Percentiles rank a stretch among this genome's conserved stretches.
These are phyloP conservation scores for Ustilago esculenta DNA, from an alignment of 1,284 basidiomycete genomes.

Conservation along the genomic window DNA sequence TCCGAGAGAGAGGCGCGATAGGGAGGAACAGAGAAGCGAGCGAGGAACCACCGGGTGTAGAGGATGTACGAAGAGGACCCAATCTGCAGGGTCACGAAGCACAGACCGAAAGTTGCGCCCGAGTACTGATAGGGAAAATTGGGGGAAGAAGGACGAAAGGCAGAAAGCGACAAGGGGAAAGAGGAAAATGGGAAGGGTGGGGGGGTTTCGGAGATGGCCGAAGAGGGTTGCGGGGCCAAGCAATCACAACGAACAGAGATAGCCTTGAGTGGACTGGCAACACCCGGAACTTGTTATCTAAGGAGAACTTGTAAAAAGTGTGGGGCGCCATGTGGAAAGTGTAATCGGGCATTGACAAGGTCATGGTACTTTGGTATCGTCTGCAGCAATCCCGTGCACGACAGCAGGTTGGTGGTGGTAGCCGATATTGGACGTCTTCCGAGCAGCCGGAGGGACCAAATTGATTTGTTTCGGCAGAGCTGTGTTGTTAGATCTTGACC, in stretches of 20 bases:
- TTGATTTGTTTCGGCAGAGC: conserved; percentile 14
- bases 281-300: conserved; percentile 29
- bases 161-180: neutral
- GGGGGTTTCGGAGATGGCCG: conserved; percentile 44
- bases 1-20: neutral
- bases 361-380: too few species aligned
- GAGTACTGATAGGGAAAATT: neutral
- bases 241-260: conserved; percentile 36
- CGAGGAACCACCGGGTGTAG: too few species aligned
- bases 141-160: too few species aligned
- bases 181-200: neutral
- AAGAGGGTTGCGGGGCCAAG: conserved; percentile 28
- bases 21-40: neutral
- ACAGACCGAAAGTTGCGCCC: too few species aligned
- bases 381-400: neutral
- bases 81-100: conserved; percentile 32
- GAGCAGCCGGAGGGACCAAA: conserved; percentile 21
- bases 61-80: too few species aligned
- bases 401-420: conserved; percentile 13
- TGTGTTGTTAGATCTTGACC: conserved; percentile 7
- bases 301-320: conserved; percentile 12
- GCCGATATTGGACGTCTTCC: conserved; percentile 10
- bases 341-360: too few species aligned
- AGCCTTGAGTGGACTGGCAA: conserved; percentile 5
- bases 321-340: conserved; percentile 44